Evolutionary conservation across 306 rosid genomes (phyloP).

Genomic region (Pyrus communis): DNA sequence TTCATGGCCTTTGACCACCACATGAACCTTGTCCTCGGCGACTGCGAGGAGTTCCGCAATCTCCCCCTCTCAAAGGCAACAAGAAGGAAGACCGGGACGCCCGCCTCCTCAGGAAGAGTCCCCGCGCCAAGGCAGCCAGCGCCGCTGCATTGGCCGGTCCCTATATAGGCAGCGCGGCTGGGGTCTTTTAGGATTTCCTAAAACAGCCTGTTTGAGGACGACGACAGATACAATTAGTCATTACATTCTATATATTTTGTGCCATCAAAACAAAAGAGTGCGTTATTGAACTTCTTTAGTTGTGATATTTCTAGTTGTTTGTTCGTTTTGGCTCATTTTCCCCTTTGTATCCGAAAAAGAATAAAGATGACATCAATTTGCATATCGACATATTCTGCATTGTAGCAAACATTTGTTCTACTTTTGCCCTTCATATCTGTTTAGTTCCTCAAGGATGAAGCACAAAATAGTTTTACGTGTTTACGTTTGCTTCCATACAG

Average conservation of each 20-base stretch:
- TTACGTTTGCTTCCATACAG: too few relatives aligned
- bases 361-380: too few relatives aligned
- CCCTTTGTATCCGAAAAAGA: not conserved
- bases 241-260: not conserved
- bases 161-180: constrained; percentile 67
- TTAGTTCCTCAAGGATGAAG: not conserved
- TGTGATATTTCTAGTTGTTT: not conserved
- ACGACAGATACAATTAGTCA: not conserved
- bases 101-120: constrained; percentile 93
- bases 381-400: too few relatives aligned
- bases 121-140: constrained; percentile 63
- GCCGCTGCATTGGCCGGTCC: constrained; percentile 83
- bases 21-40: constrained; percentile 94
- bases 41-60: constrained; percentile 93
- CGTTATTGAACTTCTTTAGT: not conserved
- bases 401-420: not conserved
- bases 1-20: constrained; percentile 99
- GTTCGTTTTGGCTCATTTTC: not conserved
- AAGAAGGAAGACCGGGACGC: constrained; percentile 71
- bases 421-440: not conserved
- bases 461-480: too few relatives aligned
- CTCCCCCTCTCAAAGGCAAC: constrained; percentile 83
- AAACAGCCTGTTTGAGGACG: not conserved
- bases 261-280: not conserved
- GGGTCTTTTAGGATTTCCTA: not conserved